Conservation (phyloP, 2,329 filamentous ascomycete genomes). For the Ceratocystis alfenasii region DNA sequence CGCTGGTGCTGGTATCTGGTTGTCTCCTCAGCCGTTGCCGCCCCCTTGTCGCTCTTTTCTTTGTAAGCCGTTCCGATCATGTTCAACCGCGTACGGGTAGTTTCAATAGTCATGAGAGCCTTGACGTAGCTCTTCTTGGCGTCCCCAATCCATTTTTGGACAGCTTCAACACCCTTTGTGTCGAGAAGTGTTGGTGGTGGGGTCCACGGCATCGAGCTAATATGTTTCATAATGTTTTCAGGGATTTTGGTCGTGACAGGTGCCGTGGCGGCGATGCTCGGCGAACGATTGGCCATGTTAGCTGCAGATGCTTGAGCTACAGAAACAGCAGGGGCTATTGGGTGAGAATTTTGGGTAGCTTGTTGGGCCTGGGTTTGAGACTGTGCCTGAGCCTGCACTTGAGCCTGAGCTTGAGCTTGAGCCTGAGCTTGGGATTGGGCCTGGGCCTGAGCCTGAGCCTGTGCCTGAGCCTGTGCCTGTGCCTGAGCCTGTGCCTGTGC, state of each 20-base stretch:
- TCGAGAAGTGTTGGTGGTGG: conserved; percentile 34
- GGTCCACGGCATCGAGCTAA: conserved; percentile 38
- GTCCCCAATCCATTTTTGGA: conserved; percentile 38
- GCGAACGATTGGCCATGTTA: conserved; percentile 24
- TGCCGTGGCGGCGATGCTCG: conserved; percentile 24
- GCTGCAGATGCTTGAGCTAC: conserved; percentile 23
- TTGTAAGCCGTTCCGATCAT: conserved; percentile 35
- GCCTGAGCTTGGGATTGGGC: conserved; percentile 25
- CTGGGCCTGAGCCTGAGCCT: conserved; percentile 22
- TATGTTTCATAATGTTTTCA: conserved; percentile 36
- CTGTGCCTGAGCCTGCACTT: conserved; percentile 23
- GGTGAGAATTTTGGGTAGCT: conserved; percentile 6
- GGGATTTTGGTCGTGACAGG: conserved; percentile 31
- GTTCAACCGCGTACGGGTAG: conserved; percentile 32
- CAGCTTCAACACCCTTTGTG: conserved; percentile 34
- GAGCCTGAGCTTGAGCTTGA: conserved; percentile 24
- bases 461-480: conserved; percentile 25
- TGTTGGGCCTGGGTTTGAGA: conserved; percentile 15
- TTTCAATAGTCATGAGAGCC: conserved; percentile 41
- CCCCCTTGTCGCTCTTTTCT: conserved; percentile 35
- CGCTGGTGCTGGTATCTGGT: conserved; percentile 35
- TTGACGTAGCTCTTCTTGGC: conserved; percentile 37
- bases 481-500: conserved; percentile 21
- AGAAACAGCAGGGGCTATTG: conserved; percentile 21
- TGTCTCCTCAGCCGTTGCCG: conserved; percentile 38